These are phyloP conservation scores for Vitis hybrid DNA, from an alignment of 177 flowering plant genomes.

Conservation along the genomic window DNA sequence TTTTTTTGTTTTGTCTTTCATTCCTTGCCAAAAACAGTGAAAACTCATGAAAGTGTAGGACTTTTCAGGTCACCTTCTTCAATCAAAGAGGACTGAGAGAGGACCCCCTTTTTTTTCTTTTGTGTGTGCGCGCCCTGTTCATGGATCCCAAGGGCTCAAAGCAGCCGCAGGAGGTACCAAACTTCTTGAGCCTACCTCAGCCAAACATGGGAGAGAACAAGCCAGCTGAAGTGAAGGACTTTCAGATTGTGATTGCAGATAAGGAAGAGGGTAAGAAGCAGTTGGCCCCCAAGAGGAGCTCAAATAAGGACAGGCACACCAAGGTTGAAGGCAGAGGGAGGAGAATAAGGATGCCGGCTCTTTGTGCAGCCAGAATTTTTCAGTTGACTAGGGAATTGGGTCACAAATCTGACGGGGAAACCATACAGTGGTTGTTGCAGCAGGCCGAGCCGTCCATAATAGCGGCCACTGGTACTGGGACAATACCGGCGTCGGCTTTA, in stretches of 20 bases:
- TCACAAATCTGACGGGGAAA: conserved; percentile 62
- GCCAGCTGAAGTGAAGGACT: conserved; percentile 46
- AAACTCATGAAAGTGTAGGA: conserved; percentile 42
- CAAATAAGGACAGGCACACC: conserved; percentile 58
- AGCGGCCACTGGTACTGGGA: conserved; percentile 54
- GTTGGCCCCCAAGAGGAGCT: conserved; percentile 47
- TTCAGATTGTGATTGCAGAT: conserved; percentile 49
- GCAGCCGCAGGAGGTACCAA: conserved; percentile 28
- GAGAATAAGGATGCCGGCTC: conserved; percentile 63
- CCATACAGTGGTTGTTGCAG: conserved; percentile 58
- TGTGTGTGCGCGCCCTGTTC: conserved; percentile 6
- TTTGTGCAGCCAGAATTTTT: conserved; percentile 58
- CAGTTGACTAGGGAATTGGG: conserved; percentile 59
- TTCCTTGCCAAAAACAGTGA: conserved; percentile 52
- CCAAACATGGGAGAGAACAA: conserved; percentile 37
- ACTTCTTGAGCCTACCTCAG: conserved; percentile 35
- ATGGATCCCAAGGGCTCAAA: conserved; percentile 56
- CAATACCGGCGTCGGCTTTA: conserved; percentile 53
- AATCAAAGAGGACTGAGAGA: conserved; percentile 25
- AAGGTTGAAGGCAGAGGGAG: conserved; percentile 61
- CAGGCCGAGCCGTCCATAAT: conserved; percentile 63
- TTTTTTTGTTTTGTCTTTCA: conserved; percentile 19
- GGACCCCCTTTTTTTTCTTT: neutral
- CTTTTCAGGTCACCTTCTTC: conserved; percentile 41
- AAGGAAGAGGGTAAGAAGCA: conserved; percentile 38